Base-by-base conservation (phyloP, 345 rosid genomes). In the Brassica juncea region DNA sequence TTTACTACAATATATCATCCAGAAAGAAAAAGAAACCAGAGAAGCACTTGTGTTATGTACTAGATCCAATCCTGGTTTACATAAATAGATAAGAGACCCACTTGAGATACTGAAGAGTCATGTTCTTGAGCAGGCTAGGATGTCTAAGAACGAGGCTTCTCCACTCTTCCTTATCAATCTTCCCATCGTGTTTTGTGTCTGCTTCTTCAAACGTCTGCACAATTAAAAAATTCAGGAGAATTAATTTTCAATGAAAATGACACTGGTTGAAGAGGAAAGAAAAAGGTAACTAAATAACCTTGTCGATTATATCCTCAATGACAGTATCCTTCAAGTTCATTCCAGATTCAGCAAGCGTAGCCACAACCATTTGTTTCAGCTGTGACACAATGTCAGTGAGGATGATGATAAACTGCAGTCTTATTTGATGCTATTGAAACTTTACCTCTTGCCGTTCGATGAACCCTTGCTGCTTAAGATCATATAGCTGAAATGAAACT, bases 331-430 rank as follows among this genome's bases (percentile, higher is more conserved):
- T 88, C 77, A 96, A 89, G 83, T 96, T 96, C 99, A 96, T 96
- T 70, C 99, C 98, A 6, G 99, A 93, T 79, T 96, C 99, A 54
- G 99, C 98, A 71, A 93, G 98, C 0, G 99, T 96, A 73, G 99
- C 99, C 2, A 96, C 99, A 42, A 96, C 98, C 99, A 96, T 96
- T 96, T 96, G 99, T 83, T 95, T 95, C 76, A 95, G 97, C 99
- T 93, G 25, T 49, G 11, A 32, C 76, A 58, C 52, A 10, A 9
- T 57, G 67, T 74, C 0, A 31, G 66, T 28, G 31, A 30, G 32
- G 30, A 27, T 4, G 30, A 27, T 4, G 6, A 52, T 49, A 49
- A 58, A 44, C 1, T 1, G 63, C 54, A 19, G 39, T 23, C 66
- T 55, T 35, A 62, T 8, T 59, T 31, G 12, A 44, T 16, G 5